Percentiles rank a stretch among this genome's conserved stretches.
Conservation (phyloP, 2,329 filamentous ascomycete genomes). For the Beauveria sp. region DNA sequence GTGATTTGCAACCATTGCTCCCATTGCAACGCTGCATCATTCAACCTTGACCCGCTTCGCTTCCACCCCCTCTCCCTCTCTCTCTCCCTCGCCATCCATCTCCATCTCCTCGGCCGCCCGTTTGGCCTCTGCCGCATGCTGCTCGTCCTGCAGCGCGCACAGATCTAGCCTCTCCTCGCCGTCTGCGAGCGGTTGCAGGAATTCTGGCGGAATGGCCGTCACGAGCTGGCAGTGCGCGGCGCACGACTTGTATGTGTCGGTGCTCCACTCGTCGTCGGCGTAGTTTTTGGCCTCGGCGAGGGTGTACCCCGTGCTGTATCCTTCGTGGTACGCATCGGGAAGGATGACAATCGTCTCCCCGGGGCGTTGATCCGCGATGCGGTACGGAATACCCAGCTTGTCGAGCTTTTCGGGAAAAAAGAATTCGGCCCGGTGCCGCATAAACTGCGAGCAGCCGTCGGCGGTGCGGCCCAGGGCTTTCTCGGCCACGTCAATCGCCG, state of each 20-base stretch:
- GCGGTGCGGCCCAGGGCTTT: constrained; percentile 24
- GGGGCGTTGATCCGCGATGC: constrained; percentile 30
- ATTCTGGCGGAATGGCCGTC: constrained; percentile 29
- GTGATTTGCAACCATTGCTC: too few relatives aligned
- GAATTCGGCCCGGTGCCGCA: constrained; percentile 34
- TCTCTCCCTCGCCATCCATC: background rate
- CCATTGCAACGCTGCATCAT: background rate
- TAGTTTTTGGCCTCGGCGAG: constrained; percentile 34
- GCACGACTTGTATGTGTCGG: constrained; percentile 28
- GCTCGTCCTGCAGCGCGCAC: constrained; percentile 21
- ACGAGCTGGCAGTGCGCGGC: constrained; percentile 24
- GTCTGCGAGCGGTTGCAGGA: constrained; percentile 24
- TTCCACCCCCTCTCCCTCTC: background rate
- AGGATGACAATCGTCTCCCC: constrained; percentile 33
- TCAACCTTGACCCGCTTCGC: background rate
- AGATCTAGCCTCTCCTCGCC: constrained; percentile 28
- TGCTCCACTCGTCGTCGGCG: constrained; percentile 28
- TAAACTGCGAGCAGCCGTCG: constrained; percentile 30
- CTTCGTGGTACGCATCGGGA: constrained; percentile 33
- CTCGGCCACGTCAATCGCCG: constrained; percentile 28
- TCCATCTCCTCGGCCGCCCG: background rate
- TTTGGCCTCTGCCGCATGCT: background rate
- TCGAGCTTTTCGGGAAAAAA: constrained; percentile 32
- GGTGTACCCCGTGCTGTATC: constrained; percentile 34
- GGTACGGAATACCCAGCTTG: constrained; percentile 30